These are phyloP conservation scores for Dalbergia cultrata DNA, from an alignment of 306 rosid species.

Conservation along the genomic window DNA sequence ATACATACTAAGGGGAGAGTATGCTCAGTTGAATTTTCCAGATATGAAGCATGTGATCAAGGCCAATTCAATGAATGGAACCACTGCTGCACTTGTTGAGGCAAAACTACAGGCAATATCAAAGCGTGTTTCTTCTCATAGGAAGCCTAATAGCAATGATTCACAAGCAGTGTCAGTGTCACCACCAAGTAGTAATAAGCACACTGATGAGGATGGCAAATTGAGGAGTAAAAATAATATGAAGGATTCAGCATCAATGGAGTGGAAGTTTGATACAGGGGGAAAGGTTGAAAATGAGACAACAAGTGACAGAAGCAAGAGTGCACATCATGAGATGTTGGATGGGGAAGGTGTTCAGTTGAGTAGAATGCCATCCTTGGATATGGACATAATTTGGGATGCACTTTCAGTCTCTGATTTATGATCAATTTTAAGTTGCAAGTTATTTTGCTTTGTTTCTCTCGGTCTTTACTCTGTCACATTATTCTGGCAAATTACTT, in stretches of 20 bases:
- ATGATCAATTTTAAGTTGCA: slow-evolving; percentile 29
- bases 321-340: slow-evolving; percentile 44
- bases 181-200: slow-evolving; percentile 26
- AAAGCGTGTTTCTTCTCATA: slow-evolving; percentile 44
- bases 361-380: slow-evolving; percentile 96
- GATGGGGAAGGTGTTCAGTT: slow-evolving; percentile 80
- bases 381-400: slow-evolving; percentile 96
- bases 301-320: slow-evolving; percentile 60
- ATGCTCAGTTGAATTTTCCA: slow-evolving; percentile 87
- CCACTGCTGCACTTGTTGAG: slow-evolving; percentile 80
- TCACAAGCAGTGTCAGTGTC: slow-evolving; percentile 25
- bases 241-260: slow-evolving; percentile 53
- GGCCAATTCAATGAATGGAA: slow-evolving; percentile 71
- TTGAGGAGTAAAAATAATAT: slow-evolving; percentile 13
- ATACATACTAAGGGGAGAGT: slow-evolving; percentile 83
- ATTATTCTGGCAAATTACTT: too few relatives aligned
- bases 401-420: slow-evolving; percentile 79
- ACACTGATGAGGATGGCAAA: slow-evolving; percentile 36
- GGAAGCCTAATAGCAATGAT: background rate
- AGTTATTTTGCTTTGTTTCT: too few relatives aligned
- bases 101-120: slow-evolving; percentile 80
- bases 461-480: too few relatives aligned
- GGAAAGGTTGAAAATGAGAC: slow-evolving; percentile 47
- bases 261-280: slow-evolving; percentile 48
- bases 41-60: slow-evolving; percentile 71